Conservation (phyloP, 805 yeast genomes). For the Candida golubevii region DNA sequence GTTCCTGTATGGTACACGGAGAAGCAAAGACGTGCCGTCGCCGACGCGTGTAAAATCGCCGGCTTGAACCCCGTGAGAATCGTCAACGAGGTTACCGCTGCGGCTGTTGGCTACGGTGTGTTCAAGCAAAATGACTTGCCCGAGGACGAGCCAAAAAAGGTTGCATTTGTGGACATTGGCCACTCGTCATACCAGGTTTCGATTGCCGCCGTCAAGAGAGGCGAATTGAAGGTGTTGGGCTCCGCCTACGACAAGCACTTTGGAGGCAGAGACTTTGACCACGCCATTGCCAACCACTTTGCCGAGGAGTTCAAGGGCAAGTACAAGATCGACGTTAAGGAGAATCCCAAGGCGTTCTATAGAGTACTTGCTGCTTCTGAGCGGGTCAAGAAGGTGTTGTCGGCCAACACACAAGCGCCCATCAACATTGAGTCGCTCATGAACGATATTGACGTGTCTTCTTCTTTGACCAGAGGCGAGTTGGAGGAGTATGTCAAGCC, state of each 20-base stretch:
- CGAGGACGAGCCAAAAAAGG: constrained; percentile 84
- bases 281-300: constrained; percentile 89
- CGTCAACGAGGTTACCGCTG: constrained; percentile 96
- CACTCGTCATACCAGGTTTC: constrained; percentile 92
- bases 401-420: constrained; percentile 94
- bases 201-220: constrained; percentile 88
- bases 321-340: constrained; percentile 88
- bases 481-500: constrained; percentile 88
- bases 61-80: constrained; percentile 98
- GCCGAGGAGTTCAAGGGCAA: constrained; percentile 88
- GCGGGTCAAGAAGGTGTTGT: constrained; percentile 88
- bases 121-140: constrained; percentile 91
- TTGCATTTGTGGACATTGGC: constrained; percentile 95
- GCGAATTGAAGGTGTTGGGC: constrained; percentile 90
- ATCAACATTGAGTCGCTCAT: constrained; percentile 92
- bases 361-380: constrained; percentile 91
- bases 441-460: constrained; percentile 94
- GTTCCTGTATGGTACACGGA: constrained; percentile 98
- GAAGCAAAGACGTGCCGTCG: constrained; percentile 91
- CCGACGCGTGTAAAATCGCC: constrained; percentile 93
- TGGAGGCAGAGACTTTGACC: constrained; percentile 97
- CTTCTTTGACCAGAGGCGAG: constrained; percentile 84
- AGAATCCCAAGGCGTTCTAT: constrained; percentile 91
- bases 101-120: constrained; percentile 98
- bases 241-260: constrained; percentile 92